Conservation (phyloP, 2,329 filamentous ascomycete genomes). For the Cryphonectria nitschkei region DNA sequence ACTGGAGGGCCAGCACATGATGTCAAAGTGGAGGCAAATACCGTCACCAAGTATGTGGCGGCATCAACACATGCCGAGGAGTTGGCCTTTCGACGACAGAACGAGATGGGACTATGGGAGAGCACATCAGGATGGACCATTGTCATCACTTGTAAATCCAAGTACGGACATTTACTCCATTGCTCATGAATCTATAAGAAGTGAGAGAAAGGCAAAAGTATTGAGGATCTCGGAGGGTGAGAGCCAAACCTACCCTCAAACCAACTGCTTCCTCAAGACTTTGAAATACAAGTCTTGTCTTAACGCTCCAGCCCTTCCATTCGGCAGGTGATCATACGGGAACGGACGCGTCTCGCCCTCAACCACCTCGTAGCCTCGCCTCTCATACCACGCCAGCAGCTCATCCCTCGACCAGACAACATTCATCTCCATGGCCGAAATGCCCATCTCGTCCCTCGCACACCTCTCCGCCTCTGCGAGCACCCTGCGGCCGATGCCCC, state of each 20-base stretch:
- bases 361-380: slow-evolving; percentile 47
- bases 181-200: background rate
- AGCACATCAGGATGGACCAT: slow-evolving; percentile 54
- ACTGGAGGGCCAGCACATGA: slow-evolving; percentile 17
- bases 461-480: slow-evolving; percentile 46
- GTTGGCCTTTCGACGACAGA: slow-evolving; percentile 55
- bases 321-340: slow-evolving; percentile 44
- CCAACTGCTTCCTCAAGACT: slow-evolving; percentile 44
- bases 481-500: slow-evolving; percentile 48
- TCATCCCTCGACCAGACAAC: slow-evolving; percentile 49
- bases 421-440: slow-evolving; percentile 45
- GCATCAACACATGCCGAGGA: slow-evolving; percentile 51
- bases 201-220: no score
- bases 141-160: slow-evolving; percentile 44
- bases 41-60: slow-evolving; percentile 32
- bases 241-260: background rate
- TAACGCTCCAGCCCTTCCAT: slow-evolving; percentile 38
- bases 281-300: slow-evolving; percentile 49
- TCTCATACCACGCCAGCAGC: slow-evolving; percentile 50
- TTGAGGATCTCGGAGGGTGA: background rate
- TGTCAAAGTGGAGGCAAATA: background rate
- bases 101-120: slow-evolving; percentile 56
- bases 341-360: slow-evolving; percentile 45
- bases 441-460: slow-evolving; percentile 40
- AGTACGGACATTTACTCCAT: background rate